Evolutionary conservation across 176 grass and related monocot species (phyloP).

Genomic region (Themeda triandra): DNA sequence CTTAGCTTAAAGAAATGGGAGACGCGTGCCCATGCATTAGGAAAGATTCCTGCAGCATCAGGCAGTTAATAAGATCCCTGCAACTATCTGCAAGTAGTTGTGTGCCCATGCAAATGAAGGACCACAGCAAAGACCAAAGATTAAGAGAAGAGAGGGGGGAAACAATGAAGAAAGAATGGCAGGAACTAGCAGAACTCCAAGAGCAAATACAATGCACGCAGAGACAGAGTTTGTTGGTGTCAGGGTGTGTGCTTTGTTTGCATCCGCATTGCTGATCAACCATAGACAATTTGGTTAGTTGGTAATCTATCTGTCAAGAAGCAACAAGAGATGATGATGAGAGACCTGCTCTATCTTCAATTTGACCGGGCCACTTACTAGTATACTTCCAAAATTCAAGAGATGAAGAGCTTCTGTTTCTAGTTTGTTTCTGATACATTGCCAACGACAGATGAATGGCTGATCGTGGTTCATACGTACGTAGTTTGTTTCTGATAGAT

Average conservation of each 20-base stretch:
- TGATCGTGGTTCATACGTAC: too few relatives aligned
- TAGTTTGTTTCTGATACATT: too few relatives aligned
- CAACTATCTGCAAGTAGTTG: neutral
- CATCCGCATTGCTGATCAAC: neutral
- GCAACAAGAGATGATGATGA: neutral
- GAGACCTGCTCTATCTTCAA: neutral
- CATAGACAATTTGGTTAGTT: neutral
- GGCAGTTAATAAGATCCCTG: neutral
- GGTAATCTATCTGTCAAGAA: neutral
- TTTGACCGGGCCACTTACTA: neutral
- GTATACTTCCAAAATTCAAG: neutral
- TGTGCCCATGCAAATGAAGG: neutral
- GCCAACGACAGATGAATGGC: too few relatives aligned
- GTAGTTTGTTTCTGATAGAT: too few relatives aligned
- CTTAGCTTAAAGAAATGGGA: neutral
- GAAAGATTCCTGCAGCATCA: neutral
- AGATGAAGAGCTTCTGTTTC: too few relatives aligned
- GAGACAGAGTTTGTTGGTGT: conserved; percentile 8
- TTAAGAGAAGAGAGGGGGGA: neutral
- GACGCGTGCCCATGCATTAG: neutral
- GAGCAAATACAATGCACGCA: neutral
- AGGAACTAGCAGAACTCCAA: neutral
- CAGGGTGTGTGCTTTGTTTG: conserved; percentile 5
- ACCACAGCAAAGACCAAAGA: neutral
- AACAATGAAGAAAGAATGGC: neutral